Evolutionary conservation across 371 early-diverging fungal species (phyloP).

Genomic region (Mortierella sp.): DNA sequence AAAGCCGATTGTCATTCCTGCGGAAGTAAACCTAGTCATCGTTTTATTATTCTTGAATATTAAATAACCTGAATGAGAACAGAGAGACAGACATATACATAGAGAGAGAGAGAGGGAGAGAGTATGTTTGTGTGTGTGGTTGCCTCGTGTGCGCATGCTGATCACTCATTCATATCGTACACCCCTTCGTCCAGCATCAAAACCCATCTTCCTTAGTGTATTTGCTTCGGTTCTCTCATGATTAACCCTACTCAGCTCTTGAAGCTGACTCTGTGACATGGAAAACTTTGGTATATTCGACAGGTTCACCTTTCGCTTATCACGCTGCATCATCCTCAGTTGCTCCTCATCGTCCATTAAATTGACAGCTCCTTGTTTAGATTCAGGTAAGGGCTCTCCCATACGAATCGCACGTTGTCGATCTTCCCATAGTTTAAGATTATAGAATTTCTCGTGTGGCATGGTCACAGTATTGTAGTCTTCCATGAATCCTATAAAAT

Average conservation of each 20-base stretch:
- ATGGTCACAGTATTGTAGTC: constrained; percentile 84
- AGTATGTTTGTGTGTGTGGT: no score
- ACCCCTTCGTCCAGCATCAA: constrained; percentile 54
- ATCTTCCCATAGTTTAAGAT: constrained; percentile 69
- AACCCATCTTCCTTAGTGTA: constrained; percentile 75
- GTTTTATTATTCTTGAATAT: no score
- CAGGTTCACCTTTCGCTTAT: constrained; percentile 29
- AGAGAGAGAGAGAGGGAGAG: no score
- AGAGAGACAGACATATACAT: no score
- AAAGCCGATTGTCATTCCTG: no score
- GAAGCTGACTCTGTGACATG: constrained; percentile 68
- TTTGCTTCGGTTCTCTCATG: constrained; percentile 79
- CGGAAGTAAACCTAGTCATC: no score
- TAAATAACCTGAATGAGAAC: no score
- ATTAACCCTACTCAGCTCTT: constrained; percentile 72
- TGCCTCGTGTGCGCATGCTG: no score
- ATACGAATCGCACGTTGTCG: constrained; percentile 69
- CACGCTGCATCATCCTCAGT: constrained; percentile 52
- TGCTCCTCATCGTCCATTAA: constrained; percentile 64
- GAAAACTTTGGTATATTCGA: constrained; percentile 37
- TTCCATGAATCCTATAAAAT: constrained; percentile 80
- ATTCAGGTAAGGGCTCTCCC: constrained; percentile 59
- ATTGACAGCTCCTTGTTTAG: constrained; percentile 27
- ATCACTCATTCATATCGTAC: constrained; percentile 45
- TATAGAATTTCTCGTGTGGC: constrained; percentile 73